Evolutionary conservation across 306 rosid genomes (phyloP), one percentile per base, ranked within the genome.

Genomic region (Spatholobus suberectus): DNA sequence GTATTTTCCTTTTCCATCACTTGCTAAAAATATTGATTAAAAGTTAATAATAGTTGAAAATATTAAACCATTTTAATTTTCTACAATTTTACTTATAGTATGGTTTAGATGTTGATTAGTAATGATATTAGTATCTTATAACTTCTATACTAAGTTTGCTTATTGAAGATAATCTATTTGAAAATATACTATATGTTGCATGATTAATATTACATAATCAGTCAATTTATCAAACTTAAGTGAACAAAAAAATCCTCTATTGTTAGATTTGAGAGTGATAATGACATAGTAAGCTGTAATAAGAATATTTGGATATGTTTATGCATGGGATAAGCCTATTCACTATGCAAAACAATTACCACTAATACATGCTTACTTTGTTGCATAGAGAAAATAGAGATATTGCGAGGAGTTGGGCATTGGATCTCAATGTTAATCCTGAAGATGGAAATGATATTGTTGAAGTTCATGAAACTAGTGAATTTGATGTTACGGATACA

Each of bases 291-390:
- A 23, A 44, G 15, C 29, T 77, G 49, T 18, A 17, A 65, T 8
- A 65, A 17, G 44, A 65, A 65, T n/a, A n/a, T 65, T 65, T 65
- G 26, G 41, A 27, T 35, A 35, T 20, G 2, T 43, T 8, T 58
- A 35, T 9, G 29, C 12, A 10, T 49, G 6, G 74, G 4, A 65
- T 68, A 13, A 21, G 26, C 27, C 8, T 20, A 27, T 62, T 43
- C 27, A 44, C 6, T n/a, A 51, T 17, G 76, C 23, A 40, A 3
- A 27, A 49, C 57, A 8, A 27, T 55, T 5, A 41, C 23, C 7
- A 15, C 77, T 57, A 69, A 79, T 58, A 23, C 38, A 32, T 68
- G 52, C 14, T 80, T 58, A 55, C 62, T 70, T 35, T 44, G 35
- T 72, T 72, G 54, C 66, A 72, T 73, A 20, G 4, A 61, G 40